These are phyloP conservation scores for Samsoniella hepiali DNA, from an alignment of 2,329 filamentous ascomycete genomes.

Conservation along the genomic window DNA sequence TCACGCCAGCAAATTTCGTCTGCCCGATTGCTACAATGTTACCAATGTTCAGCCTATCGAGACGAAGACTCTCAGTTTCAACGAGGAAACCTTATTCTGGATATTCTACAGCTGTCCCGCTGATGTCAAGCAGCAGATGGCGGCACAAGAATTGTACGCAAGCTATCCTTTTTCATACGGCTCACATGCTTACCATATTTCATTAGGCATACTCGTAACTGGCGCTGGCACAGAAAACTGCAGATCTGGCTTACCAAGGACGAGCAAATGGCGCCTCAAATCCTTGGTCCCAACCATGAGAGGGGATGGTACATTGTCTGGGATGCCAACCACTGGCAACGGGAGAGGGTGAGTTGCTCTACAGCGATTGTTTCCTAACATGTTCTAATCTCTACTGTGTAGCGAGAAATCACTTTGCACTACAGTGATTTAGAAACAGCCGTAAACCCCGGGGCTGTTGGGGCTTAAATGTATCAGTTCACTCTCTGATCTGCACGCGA, in stretches of 20 bases:
- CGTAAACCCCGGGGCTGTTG: conserved; percentile 32
- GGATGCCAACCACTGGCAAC: conserved; percentile 60
- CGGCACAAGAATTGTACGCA: conserved; percentile 61
- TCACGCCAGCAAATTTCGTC: conserved; percentile 46
- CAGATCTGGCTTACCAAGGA: conserved; percentile 67
- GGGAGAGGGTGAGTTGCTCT: conserved; percentile 54
- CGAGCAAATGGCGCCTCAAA: conserved; percentile 61
- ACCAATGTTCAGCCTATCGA: conserved; percentile 64
- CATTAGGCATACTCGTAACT: conserved; percentile 58
- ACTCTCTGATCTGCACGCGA: not conserved
- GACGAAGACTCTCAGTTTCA: conserved; percentile 63
- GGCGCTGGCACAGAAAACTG: conserved; percentile 67
- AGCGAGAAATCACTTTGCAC: conserved; percentile 60
- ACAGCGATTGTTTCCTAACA: not conserved
- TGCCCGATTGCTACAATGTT: conserved; percentile 66
- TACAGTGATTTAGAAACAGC: conserved; percentile 60
- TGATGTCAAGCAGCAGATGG: conserved; percentile 61
- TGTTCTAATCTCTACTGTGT: conserved; percentile 21
- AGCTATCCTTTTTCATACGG: no score
- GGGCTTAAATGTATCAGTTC: conserved; percentile 1
- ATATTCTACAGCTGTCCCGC: conserved; percentile 66
- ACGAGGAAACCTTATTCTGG: conserved; percentile 66
- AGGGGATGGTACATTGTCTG: conserved; percentile 66
- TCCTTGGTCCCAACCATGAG: conserved; percentile 56
- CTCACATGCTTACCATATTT: conserved; percentile 5